Conservation (phyloP, 2,329 filamentous ascomycete genomes). For the Diaporthe sp. region DNA sequence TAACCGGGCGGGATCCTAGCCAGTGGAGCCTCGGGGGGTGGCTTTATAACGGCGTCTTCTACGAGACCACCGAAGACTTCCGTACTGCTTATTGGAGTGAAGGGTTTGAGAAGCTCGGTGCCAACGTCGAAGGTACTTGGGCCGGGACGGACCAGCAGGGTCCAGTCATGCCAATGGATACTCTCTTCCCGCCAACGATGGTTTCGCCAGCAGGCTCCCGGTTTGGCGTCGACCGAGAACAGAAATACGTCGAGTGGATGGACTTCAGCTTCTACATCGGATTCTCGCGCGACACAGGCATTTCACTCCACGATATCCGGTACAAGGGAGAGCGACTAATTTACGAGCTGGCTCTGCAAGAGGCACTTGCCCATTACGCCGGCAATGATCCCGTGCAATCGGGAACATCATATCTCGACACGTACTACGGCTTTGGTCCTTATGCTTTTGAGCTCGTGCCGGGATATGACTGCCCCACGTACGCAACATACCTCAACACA, state of each 20-base stretch:
- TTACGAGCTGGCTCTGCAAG: conserved; percentile 69
- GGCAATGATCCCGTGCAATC: conserved; percentile 61
- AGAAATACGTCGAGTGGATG: conserved; percentile 66
- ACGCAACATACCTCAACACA: conserved; percentile 64
- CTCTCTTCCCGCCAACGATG: conserved; percentile 53
- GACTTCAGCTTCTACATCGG: conserved; percentile 66
- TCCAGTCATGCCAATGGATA: conserved; percentile 52
- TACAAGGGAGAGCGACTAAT: conserved; percentile 69
- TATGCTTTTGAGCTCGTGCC: conserved; percentile 60
- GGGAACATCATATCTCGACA: conserved; percentile 62
- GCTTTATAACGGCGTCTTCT: conserved; percentile 69
- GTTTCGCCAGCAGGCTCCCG: conserved; percentile 56
- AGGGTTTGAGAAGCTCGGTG: conserved; percentile 61
- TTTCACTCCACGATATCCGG: conserved; percentile 64
- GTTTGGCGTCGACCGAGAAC: conserved; percentile 57
- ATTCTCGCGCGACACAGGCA: conserved; percentile 62
- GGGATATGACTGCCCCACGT: conserved; percentile 66
- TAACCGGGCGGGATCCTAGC: conserved; percentile 64
- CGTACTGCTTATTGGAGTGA: conserved; percentile 57
- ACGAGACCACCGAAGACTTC: conserved; percentile 63
- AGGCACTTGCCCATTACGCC: conserved; percentile 68
- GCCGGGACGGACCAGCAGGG: conserved; percentile 58
- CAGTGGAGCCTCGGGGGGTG: conserved; percentile 66
- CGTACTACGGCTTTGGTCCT: conserved; percentile 62
- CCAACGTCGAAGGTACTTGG: conserved; percentile 64